Base-by-base conservation (phyloP, 331 rosid species). In the Ulmus americana region DNA sequence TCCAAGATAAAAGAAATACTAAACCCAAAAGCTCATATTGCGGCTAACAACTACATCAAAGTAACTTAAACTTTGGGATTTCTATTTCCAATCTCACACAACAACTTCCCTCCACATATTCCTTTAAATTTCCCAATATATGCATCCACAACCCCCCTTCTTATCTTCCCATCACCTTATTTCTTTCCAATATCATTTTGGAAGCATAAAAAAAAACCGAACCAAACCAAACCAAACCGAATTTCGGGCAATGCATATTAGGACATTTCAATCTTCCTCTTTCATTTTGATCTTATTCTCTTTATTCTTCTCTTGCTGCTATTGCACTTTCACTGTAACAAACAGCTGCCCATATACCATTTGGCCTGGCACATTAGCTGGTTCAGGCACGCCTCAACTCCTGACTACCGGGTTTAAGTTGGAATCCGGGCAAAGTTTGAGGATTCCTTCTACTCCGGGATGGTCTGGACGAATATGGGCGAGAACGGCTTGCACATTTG, bases 381-480 rank as follows among this genome's bases (percentile, higher is more conserved):
- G 94, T 3, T 46, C 95, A 0, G 90, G 96, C 61, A 76, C 87
- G 0, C 86, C 95, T 2, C 64, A 69, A 0, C 95, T 92, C 6
- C 16, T 80, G 0, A 69, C 83, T 0, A 88, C 97, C 1, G 97
- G 96, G 40, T 88, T 92, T 60, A 84, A 6, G 57, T 74, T 92
- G 6, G 82, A 86, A 59, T 40, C 91, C 0, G 87, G 84, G 16
- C 80, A 80, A 48, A 78, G 80, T 50, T 70, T 64, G 2, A 83
- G 69, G 38, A 65, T 88, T 1, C 81, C 87, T 0, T 77, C 91
- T 3, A 79, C 70, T 51, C 86, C 95, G 0, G 91, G 84, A 14
- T 92, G 97, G 97, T 92, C 97, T 0, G 97, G 97, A 35, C 77
- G 96, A 5, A 85, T 92, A 65, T 92, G 97, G 97, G 97, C 89